Percentiles rank a stretch among this genome's conserved stretches.
These are phyloP conservation scores for Vicia sativa DNA, from an alignment of 306 rosid species.

Conservation along the genomic window DNA sequence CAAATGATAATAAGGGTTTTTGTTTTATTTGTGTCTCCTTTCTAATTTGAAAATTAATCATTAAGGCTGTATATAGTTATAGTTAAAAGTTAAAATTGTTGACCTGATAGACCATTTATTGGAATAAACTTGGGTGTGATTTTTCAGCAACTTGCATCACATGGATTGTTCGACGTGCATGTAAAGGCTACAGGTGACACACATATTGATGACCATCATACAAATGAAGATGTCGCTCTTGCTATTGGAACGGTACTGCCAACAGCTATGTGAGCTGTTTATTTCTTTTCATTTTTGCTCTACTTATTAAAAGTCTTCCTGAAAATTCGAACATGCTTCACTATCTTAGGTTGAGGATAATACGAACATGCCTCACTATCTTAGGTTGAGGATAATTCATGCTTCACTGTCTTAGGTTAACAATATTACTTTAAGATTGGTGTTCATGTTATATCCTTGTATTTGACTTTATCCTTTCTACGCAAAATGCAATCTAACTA, in stretches of 20 bases:
- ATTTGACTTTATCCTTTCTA: conserved; percentile 24
- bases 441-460: conserved; percentile 13
- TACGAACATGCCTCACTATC: too few relatives aligned
- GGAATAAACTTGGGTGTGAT: conserved; percentile 33
- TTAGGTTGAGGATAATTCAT: too few relatives aligned
- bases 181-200: conserved; percentile 80
- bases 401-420: background rate
- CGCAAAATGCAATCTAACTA: conserved; percentile 18
- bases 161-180: conserved; percentile 82
- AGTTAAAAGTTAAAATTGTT: background rate
- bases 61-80: conserved; percentile 7
- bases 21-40: background rate
- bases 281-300: conserved; percentile 23
- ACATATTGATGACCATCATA: conserved; percentile 93
- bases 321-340: background rate
- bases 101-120: background rate
- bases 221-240: conserved; percentile 93
- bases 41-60: conserved; percentile 9
- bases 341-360: conserved; percentile 10
- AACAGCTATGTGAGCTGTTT: conserved; percentile 27
- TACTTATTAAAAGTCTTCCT: conserved; percentile 15
- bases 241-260: conserved; percentile 83
- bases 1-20: background rate
- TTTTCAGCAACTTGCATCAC: conserved; percentile 89
- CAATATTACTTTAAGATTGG: conserved; percentile 8